Evolutionary conservation across 1,284 basidiomycete species (phyloP).

Genomic region (Marasmius tenuissimus): DNA sequence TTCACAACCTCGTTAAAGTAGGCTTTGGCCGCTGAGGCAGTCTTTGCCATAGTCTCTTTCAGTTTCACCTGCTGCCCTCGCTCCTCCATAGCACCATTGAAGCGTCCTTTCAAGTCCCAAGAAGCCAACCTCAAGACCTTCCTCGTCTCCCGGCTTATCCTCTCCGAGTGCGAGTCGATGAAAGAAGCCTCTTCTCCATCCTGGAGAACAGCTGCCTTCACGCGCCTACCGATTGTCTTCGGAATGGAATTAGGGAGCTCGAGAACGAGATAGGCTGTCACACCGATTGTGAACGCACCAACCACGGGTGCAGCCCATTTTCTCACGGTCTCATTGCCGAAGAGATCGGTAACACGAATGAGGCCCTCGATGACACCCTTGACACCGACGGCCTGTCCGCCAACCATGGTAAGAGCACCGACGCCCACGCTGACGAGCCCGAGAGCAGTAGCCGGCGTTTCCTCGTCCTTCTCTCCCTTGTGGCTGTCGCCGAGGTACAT

Average conservation of each 20-base stretch:
- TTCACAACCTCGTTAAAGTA: conserved; percentile 67
- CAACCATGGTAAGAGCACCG: conserved; percentile 88
- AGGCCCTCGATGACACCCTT: conserved; percentile 78
- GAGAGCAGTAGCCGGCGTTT: conserved; percentile 62
- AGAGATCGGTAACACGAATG: conserved; percentile 73
- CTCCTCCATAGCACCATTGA: conserved; percentile 80
- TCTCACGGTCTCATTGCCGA: conserved; percentile 81
- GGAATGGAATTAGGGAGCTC: conserved; percentile 93
- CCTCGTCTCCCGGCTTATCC: conserved; percentile 85
- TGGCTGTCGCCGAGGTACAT: conserved; percentile 58
- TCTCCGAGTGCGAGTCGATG: conserved; percentile 67
- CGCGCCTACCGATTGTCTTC: conserved; percentile 84
- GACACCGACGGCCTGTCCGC: conserved; percentile 77
- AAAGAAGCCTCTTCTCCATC: conserved; percentile 52
- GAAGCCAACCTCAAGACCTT: conserved; percentile 93
- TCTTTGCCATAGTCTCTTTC: conserved; percentile 74
- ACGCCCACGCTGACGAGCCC: conserved; percentile 76
- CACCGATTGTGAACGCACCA: conserved; percentile 74
- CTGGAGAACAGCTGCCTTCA: conserved; percentile 58
- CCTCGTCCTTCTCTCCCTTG: conserved; percentile 43
- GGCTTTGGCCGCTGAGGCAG: conserved; percentile 69
- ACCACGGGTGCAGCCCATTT: conserved; percentile 89
- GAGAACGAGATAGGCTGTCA: conserved; percentile 81
- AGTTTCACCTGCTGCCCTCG: conserved; percentile 73
- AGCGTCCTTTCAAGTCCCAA: conserved; percentile 89